phyloP scores from a whole-genome alignment of 768 basidiomycete genomes.

The Termitomyces sp. region DNA sequence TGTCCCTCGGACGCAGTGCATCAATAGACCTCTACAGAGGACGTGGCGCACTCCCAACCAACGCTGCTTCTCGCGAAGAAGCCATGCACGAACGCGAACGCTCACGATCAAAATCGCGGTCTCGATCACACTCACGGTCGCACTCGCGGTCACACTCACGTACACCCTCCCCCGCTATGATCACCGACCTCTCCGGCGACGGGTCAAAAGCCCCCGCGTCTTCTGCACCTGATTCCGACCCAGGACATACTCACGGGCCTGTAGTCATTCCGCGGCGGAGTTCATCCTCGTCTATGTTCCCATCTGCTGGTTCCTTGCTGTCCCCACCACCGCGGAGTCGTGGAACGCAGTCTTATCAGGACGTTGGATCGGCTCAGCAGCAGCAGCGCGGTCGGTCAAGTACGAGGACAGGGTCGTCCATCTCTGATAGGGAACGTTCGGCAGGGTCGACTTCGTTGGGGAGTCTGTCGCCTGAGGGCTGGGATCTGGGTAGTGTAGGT shows the following conservation, averaged over 20 bases:
- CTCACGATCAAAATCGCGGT: conserved; percentile 23
- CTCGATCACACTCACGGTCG: conserved; percentile 27
- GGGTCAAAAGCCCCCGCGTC: neutral
- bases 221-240: conserved; percentile 5
- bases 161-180: conserved; percentile 41
- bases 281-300: conserved; percentile 19
- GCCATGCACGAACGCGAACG: conserved; percentile 5
- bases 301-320: conserved; percentile 17
- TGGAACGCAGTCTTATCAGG: conserved; percentile 19
- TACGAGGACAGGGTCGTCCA: conserved; percentile 51
- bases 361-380: conserved; percentile 6
- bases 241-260: conserved; percentile 19
- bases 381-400: conserved; percentile 51
- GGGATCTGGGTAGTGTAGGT: conserved; percentile 16
- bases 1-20: conserved; percentile 4
- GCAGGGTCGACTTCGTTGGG: conserved; percentile 21
- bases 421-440: conserved; percentile 44
- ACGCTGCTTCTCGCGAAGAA: conserved; percentile 4
- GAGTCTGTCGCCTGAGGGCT: conserved; percentile 25
- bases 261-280: conserved; percentile 8
- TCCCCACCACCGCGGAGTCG: conserved; percentile 25
- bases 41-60: conserved; percentile 10
- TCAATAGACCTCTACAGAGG: conserved; percentile 5
- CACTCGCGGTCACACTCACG: conserved; percentile 41
- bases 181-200: conserved; percentile 13